phyloP scores from a whole-genome alignment of 305 asterid genomes.

The Solanum hybrid region DNA sequence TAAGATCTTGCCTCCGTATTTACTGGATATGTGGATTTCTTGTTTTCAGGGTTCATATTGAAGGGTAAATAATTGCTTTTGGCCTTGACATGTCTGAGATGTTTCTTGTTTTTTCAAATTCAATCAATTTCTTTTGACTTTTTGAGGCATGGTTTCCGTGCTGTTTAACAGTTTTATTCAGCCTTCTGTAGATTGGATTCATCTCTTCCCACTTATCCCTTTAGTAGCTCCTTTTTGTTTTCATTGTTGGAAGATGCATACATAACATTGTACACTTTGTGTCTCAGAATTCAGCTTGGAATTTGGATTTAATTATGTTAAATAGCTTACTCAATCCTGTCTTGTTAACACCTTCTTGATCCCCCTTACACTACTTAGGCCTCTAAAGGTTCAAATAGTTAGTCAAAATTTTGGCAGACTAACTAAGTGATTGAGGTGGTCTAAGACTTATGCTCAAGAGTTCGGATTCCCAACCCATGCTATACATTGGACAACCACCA shows the following conservation, averaged over 20 bases:
- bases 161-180: not conserved
- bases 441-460: not conserved
- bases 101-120: not conserved
- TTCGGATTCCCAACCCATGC: not conserved
- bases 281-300: not conserved
- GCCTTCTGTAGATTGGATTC: not conserved
- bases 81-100: not conserved
- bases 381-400: not conserved
- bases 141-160: not conserved
- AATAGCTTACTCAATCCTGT: not conserved
- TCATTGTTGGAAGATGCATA: not conserved
- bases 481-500: not conserved
- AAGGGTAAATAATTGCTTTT: not conserved
- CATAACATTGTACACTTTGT: not conserved
- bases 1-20: not conserved
- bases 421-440: not conserved
- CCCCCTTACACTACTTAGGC: not conserved
- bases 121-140: not conserved
- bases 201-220: not conserved
- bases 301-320: not conserved
- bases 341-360: not conserved
- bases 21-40: not conserved
- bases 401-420: not conserved
- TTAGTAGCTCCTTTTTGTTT: not conserved
- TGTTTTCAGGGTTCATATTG: not conserved